Evolutionary conservation across 2,329 filamentous ascomycete genomes (phyloP).

Genomic region (Pseudocercospora vitis): DNA sequence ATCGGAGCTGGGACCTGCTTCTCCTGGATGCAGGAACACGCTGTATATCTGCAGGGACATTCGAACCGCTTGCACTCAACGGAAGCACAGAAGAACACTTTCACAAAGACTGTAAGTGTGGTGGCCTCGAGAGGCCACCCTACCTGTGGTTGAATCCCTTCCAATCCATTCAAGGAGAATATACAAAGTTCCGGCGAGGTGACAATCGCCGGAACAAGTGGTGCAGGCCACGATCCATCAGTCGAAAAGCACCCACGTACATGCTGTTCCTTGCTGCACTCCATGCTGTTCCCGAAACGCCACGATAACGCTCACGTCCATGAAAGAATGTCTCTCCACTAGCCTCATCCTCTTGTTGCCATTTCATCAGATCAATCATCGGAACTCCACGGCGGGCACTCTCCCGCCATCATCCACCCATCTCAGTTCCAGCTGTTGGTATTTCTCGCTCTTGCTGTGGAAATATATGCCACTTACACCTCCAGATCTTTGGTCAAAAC

Average conservation of each 20-base stretch:
- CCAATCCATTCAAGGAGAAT: conserved; percentile 5
- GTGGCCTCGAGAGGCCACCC: too few species aligned
- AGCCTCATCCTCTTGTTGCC: background rate
- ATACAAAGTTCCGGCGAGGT: background rate
- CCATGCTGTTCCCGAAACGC: conserved; percentile 16
- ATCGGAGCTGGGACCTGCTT: too few species aligned
- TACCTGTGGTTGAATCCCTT: background rate
- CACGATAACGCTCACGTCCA: conserved; percentile 25
- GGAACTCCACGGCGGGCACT: conserved; percentile 83
- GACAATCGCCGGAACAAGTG: background rate
- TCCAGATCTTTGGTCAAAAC: conserved; percentile 89
- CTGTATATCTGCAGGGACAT: background rate
- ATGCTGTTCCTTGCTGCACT: conserved; percentile 12
- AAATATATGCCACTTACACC: conserved; percentile 94
- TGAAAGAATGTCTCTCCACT: conserved; percentile 5
- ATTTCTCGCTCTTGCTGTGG: conserved; percentile 97
- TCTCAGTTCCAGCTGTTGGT: conserved; percentile 88
- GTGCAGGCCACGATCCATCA: background rate
- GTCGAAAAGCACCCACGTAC: background rate
- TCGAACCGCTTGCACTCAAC: background rate
- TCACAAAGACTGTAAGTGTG: too few species aligned
- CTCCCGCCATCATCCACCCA: conserved; percentile 84
- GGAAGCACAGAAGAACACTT: background rate
- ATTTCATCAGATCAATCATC: conserved; percentile 51
- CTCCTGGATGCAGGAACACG: too few species aligned